A percentile compares a stretch with the other conserved stretches of the same genome.
These are phyloP conservation scores for Carex littledalei DNA, from an alignment of 176 grass and related monocot species.

Conservation along the genomic window DNA sequence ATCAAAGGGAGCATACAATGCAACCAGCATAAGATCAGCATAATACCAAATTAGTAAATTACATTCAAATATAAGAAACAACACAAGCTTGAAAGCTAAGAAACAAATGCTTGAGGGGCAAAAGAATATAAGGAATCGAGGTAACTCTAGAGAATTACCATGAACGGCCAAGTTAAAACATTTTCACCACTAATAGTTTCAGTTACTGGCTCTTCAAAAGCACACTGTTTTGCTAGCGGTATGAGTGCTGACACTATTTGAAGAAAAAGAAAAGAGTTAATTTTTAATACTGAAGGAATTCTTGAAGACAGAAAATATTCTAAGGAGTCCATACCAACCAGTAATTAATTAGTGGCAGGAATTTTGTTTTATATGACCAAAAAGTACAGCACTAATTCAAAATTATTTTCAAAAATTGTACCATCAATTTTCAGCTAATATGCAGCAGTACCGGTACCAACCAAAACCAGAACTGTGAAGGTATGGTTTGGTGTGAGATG, in stretches of 20 bases:
- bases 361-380: not conserved
- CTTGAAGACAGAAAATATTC: not conserved
- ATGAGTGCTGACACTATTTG: slow-evolving; percentile 72
- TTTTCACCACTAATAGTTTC: slow-evolving; percentile 78
- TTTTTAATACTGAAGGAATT: not conserved
- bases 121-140: not conserved
- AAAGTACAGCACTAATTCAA: not conserved
- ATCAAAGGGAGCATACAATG: not conserved
- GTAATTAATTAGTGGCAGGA: not conserved
- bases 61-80: not conserved
- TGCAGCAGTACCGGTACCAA: not conserved
- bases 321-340: not conserved
- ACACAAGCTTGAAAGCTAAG: not conserved
- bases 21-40: not conserved
- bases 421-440: not conserved
- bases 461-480: not conserved
- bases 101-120: not conserved
- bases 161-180: slow-evolving; percentile 87
- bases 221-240: slow-evolving; percentile 74
- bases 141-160: slow-evolving; percentile 43
- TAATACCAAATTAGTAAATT: not conserved
- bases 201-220: slow-evolving; percentile 87
- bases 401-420: not conserved
- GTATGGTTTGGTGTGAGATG: not conserved
- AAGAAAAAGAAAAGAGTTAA: not conserved